Evolutionary conservation across 352 stramenopile species (phyloP), one percentile per base, ranked within the genome.

Genomic region (Phytophthora nicotianae): DNA sequence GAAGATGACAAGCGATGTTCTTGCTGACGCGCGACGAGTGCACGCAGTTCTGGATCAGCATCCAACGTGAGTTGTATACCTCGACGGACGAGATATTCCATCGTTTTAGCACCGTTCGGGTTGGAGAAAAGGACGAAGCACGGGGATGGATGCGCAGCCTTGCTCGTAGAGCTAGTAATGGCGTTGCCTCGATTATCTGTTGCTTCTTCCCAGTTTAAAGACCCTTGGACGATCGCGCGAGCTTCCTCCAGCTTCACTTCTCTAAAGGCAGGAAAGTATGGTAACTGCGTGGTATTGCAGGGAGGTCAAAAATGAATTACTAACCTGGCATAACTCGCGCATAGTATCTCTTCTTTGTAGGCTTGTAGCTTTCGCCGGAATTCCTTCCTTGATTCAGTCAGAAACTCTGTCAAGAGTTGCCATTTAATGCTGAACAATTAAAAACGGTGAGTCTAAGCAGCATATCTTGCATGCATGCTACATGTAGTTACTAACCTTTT

Each of bases 51-150:
- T 9, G 69, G 63, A 47, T 94, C 83, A 23, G 70, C 74, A 45
- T 91, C 85, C 13, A 92, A 74, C 21, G 85, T 89, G 57, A 91
- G 78, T 38, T 86, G 70, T 14, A 94, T 72, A 27, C 83, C 83
- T 16, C 65, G 66, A 10, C 74, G 69, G 4, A 94, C 69, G 37
- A 94, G 71, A 52, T 76, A 63, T 23, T 89, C 74, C 69, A 94
- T 92, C 16, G 38, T 7, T 62, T 72, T 56, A 24, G 51, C 29
- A 37, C 49, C 21, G 58, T 65, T 57, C 61, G 65, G 42, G 19
- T 65, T 35, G 1, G 74, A 79, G 58, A 77, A 94, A 10, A 94
- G 68, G 20, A 69, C 49, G 54, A 90, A 90, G 33, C 75, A 77
- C 16, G 61, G 72, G 41, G 54, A 66, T 14, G 48, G 61, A n/a